phyloP scores from a whole-genome alignment of 495 filamentous ascomycete species.

The Lasiosphaeriaceae sp. region DNA sequence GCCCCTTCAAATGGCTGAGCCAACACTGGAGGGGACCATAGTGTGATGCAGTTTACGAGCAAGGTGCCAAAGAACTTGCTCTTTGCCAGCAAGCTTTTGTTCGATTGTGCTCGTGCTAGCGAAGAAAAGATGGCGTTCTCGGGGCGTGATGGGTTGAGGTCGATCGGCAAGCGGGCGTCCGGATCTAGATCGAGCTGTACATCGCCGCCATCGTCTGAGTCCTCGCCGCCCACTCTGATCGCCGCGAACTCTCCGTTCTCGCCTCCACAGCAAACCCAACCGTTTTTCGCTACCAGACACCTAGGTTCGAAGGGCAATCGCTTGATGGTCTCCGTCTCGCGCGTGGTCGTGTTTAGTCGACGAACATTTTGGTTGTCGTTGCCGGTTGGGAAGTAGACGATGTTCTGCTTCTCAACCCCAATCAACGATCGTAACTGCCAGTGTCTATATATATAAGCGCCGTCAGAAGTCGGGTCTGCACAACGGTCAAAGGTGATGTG shows the following conservation, averaged over 20 bases:
- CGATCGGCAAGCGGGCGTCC: constrained; percentile 58
- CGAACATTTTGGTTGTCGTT: constrained; percentile 55
- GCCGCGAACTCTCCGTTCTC: constrained; percentile 80
- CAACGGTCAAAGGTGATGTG: background rate
- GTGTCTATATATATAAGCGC: constrained; percentile 55
- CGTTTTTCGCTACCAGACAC: constrained; percentile 78
- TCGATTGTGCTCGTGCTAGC: constrained; percentile 29
- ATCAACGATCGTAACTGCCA: constrained; percentile 90
- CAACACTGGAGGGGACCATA: constrained; percentile 44
- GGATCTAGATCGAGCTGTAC: constrained; percentile 43
- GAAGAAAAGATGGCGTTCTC: constrained; percentile 23
- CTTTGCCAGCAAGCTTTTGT: constrained; percentile 34
- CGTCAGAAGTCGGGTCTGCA: too few relatives aligned
- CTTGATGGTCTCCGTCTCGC: constrained; percentile 70
- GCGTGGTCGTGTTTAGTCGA: constrained; percentile 64
- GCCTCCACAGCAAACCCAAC: constrained; percentile 88
- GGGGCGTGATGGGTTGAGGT: constrained; percentile 40
- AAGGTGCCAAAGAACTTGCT: constrained; percentile 43
- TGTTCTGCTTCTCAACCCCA: constrained; percentile 68
- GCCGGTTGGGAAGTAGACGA: constrained; percentile 73
- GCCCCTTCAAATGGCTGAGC: constrained; percentile 22
- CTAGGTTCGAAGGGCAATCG: constrained; percentile 75
- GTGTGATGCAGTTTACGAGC: constrained; percentile 53
- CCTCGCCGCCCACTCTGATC: constrained; percentile 55
- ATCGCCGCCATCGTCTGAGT: constrained; percentile 21